phyloP scores from a whole-genome alignment of 2,329 filamentous ascomycete genomes.

The Curvularia sp. region DNA sequence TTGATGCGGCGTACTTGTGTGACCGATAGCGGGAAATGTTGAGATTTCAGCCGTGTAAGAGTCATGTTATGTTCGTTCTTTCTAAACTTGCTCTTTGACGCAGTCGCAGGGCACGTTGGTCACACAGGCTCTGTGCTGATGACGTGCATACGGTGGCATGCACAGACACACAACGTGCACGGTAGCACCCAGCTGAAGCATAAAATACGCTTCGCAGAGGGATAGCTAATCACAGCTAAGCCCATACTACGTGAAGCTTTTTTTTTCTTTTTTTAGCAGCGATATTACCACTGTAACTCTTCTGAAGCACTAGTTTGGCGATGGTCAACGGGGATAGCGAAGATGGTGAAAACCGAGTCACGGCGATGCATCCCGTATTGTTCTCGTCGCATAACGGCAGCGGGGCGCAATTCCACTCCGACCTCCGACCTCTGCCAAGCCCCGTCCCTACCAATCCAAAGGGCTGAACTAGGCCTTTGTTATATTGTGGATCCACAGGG shows the following conservation, averaged over 20 bases:
- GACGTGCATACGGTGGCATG: not conserved
- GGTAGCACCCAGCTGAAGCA: not conserved
- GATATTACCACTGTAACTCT: too few species aligned
- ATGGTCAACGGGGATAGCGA: not conserved
- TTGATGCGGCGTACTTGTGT: not conserved
- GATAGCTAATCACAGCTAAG: not conserved
- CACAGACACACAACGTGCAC: not conserved
- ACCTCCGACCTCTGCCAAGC: constrained; percentile 11
- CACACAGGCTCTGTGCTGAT: not conserved
- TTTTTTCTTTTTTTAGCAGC: not conserved
- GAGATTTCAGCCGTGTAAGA: not conserved
- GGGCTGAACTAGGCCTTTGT: not conserved
- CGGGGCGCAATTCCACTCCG: constrained; percentile 9
- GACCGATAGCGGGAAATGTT: not conserved
- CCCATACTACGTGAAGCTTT: not conserved
- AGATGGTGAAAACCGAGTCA: not conserved
- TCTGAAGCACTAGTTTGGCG: not conserved
- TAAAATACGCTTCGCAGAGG: not conserved
- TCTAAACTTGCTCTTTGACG: not conserved
- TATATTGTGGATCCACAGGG: not conserved
- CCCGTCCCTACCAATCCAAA: not conserved
- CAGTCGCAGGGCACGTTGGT: not conserved
- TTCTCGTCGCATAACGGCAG: constrained; percentile 4
- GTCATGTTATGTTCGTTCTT: not conserved
- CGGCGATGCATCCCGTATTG: not conserved